Evolutionary conservation across 305 asterid species (phyloP), one percentile per base, ranked within the genome.

Genomic region (Solanum hybrid): DNA sequence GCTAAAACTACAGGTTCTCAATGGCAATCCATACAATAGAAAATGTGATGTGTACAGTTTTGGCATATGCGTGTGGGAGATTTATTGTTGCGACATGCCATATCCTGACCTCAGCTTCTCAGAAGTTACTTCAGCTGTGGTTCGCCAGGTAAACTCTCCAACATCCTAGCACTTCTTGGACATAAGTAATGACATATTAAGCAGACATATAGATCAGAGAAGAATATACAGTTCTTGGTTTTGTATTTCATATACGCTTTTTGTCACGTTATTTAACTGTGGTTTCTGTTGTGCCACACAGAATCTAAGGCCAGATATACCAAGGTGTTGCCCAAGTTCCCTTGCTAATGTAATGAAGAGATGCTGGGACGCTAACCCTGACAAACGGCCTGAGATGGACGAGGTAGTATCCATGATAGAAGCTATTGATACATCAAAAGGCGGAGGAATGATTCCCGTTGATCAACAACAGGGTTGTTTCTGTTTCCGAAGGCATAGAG

Each of bases 51-150:
- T 96, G 10, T 96, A 96, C 91, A 96, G 99, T 87, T 96, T 96
- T 66, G 98, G 98, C 90, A 95, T 96, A 91, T 96, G 99, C 38
- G 91, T 96, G 36, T 96, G 99, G 99, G 99, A 96, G 92, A 95
- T 96, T 75, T 96, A 96, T 86, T 96, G 99, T 35, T 96, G 99
- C 34, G 99, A 96, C 94, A 94, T 96, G 96, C 99, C 99, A 2
- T 96, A 96, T 88, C 94, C 98, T 5, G 95, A 96, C 89, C 98
- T 96, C 60, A 96, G 99, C 90, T 96, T 96, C 91, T 95, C 99
- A 6, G 99, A 96, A 91, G 95, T 96, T 84, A 95, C 99, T 69
- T 96, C 98, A 89, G 99, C 98, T 8, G 99, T 96, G 8, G 99
- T 96, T 88, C 96, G 96, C 29, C 99, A 96, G 98, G 99, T 95